Base-by-base conservation (phyloP, 2,329 filamentous ascomycete species). In the Aspergillus felis region DNA sequence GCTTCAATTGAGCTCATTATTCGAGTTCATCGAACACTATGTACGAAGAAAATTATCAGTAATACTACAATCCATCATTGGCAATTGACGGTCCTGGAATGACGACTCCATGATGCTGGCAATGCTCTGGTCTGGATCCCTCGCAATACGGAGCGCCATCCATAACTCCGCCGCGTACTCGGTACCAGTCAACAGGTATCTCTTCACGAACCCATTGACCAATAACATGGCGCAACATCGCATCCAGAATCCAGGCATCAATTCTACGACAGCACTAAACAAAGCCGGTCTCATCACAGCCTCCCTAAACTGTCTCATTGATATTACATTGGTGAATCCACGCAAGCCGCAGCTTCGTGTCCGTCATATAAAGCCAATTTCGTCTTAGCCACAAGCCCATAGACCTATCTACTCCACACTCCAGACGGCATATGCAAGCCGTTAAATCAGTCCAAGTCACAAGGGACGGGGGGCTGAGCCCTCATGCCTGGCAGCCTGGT, bases 211-310 rank as follows among this genome's bases (percentile, higher is more conserved):
- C 47, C 49, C 29, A 51, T 51, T 51, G 50, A n/a, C 50, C 50
- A 51, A 51, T 51, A 12, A 24, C 12, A 7, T 4, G 12, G 12
- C 17, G 17, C 8, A 46, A 12, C 54, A 62, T 55, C 55, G 32
- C 60, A 56, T 60, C 57, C 57, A 42, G 53, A 59, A 55, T 46
- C 56, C 49, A 55, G 52, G 49, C 56, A 56, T 53, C 51, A 38
- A 41, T 57, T 35, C 14, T 8, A 47, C 5, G 4, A 14, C 8
- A 22, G 41, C 41, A 44, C 41, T 44, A 44, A 20, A 20, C n/a
- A 24, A 44, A 24, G n/a, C n/a, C 8, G 41, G 17, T 25, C 24
- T 24, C 44, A 47, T 47, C 44, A 47, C 44, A 47, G 44, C 44
- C 44, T 47, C 44, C 24, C 24, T 47, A 2, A 4, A 12, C 12